Conservation (phyloP, 2,329 filamentous ascomycete genomes). For the Pseudocercospora vitis region DNA sequence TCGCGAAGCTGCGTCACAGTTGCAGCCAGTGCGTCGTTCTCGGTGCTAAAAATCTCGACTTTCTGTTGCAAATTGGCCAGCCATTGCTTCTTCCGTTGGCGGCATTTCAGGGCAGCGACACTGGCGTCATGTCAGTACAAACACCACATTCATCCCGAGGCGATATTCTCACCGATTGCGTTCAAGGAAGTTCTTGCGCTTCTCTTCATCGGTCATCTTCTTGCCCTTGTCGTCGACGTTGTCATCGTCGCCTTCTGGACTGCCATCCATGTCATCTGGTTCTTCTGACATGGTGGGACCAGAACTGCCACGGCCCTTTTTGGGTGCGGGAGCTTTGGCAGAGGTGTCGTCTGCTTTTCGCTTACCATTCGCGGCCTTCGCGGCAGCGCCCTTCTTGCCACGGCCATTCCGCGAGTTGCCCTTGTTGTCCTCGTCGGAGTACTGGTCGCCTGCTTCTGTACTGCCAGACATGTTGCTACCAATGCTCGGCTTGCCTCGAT, state of each 20-base stretch:
- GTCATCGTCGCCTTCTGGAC: conserved; percentile 42
- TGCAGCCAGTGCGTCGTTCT: conserved; percentile 82
- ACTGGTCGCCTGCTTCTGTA: conserved; percentile 55
- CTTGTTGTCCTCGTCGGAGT: conserved; percentile 70
- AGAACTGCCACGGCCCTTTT: conserved; percentile 65
- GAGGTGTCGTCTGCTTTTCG: conserved; percentile 75
- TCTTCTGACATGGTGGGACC: conserved; percentile 51
- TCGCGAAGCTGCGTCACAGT: conserved; percentile 84
- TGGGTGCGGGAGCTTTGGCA: conserved; percentile 64
- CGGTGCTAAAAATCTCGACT: conserved; percentile 86
- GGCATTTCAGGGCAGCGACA: conserved; percentile 93
- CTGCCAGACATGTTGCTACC: conserved; percentile 61
- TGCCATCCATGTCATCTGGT: conserved; percentile 53
- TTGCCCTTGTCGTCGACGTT: conserved; percentile 57
- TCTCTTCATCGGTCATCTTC: conserved; percentile 99
- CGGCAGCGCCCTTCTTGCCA: conserved; percentile 63
- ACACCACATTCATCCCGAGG: background rate
- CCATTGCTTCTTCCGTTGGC: conserved; percentile 99
- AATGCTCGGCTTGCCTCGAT: conserved; percentile 47
- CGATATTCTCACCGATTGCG: conserved; percentile 77
- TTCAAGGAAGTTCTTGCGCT: conserved; percentile 96
- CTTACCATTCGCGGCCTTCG: conserved; percentile 63
- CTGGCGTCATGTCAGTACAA: conserved; percentile 43
- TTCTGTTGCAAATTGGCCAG: conserved; percentile 90
- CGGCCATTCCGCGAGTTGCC: conserved; percentile 62